A percentile compares a stretch with the other conserved stretches of the same genome.
phyloP scores from a whole-genome alignment of 305 asterid species.

The Fraxinus paxiana region DNA sequence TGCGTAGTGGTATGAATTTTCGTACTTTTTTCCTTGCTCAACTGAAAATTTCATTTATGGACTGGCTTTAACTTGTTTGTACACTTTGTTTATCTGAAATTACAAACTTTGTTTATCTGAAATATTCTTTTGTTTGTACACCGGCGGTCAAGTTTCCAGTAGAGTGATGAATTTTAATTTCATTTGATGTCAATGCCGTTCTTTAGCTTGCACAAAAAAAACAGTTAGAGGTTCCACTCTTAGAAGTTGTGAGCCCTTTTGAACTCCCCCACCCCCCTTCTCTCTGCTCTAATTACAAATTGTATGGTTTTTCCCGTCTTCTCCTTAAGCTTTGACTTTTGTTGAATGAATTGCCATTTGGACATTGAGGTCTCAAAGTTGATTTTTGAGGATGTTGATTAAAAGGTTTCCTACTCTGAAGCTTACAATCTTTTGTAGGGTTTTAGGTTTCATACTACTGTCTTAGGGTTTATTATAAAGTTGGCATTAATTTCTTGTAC shows the following conservation, averaged over 20 bases:
- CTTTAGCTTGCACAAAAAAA: neutral
- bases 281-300: neutral
- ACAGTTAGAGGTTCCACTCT: neutral
- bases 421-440: neutral
- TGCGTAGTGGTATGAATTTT: slow-evolving; percentile 80
- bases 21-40: slow-evolving; percentile 6
- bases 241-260: neutral
- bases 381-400: neutral
- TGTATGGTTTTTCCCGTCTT: neutral
- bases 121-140: neutral
- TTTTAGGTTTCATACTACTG: neutral
- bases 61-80: neutral
- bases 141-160: slow-evolving; percentile 9
- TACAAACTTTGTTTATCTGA: neutral
- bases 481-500: neutral
- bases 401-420: neutral
- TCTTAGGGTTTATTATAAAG: neutral
- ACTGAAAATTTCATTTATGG: slow-evolving; percentile 6
- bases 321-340: neutral
- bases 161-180: slow-evolving; percentile 2
- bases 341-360: neutral
- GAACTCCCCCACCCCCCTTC: neutral
- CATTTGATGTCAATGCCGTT: slow-evolving; percentile 14
- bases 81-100: neutral
- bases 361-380: neutral